Conservation (phyloP, 164 flowering plant genomes). For the Aristolochia fimbriata region DNA sequence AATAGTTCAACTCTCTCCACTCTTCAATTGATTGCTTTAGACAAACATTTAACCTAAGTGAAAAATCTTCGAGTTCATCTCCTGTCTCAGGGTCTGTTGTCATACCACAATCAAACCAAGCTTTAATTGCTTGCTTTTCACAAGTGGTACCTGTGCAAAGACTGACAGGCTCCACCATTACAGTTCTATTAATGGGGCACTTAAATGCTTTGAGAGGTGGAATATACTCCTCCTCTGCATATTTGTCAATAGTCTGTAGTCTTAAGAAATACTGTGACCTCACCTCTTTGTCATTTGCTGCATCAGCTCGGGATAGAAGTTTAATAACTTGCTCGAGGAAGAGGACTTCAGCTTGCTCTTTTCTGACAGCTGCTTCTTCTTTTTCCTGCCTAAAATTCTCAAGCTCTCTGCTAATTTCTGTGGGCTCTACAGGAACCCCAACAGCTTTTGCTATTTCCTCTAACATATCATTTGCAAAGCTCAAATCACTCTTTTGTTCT, state of each 20-base stretch:
- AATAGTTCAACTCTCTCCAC: constrained; percentile 71
- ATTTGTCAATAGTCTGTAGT: constrained; percentile 33
- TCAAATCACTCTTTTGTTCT: constrained; percentile 45
- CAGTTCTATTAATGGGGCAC: constrained; percentile 33
- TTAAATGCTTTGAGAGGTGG: constrained; percentile 41
- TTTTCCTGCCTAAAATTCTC: constrained; percentile 45
- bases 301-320: constrained; percentile 62
- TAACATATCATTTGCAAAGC: constrained; percentile 64
- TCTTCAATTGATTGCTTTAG: constrained; percentile 62
- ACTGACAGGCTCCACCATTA: constrained; percentile 73
- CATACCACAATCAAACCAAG: constrained; percentile 40
- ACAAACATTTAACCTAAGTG: constrained; percentile 45
- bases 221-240: constrained; percentile 32
- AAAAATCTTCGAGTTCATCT: constrained; percentile 36
- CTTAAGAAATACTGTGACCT: constrained; percentile 34
- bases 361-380: constrained; percentile 55
- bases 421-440: constrained; percentile 55
- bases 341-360: constrained; percentile 46
- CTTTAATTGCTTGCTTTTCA: constrained; percentile 47
- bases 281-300: constrained; percentile 52
- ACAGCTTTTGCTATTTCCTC: constrained; percentile 60
- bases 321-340: constrained; percentile 61
- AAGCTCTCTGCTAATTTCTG: constrained; percentile 54
- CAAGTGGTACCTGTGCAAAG: constrained; percentile 65
- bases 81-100: constrained; percentile 54